Conservation (phyloP, 495 filamentous ascomycete genomes). For the Daldinia vernicosa region DNA sequence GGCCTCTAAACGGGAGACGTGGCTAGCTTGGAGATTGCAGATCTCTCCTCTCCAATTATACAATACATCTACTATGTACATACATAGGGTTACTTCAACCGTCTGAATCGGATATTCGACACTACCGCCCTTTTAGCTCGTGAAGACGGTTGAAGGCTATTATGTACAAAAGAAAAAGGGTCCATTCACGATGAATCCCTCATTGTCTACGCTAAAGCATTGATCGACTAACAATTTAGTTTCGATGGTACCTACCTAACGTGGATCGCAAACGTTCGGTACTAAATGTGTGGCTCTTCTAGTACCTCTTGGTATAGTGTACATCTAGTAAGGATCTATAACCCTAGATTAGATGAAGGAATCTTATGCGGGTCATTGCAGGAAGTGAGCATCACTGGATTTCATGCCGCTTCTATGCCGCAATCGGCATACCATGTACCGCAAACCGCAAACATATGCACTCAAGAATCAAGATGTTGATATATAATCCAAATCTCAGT, state of each 20-base stretch:
- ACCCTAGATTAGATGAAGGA: conserved; percentile 15
- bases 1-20: conserved; percentile 23
- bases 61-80: no score
- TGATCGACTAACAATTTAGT: conserved; percentile 9
- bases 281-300: not conserved
- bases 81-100: conserved; percentile 7
- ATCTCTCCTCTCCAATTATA: not conserved
- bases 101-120: not conserved
- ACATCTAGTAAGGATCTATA: conserved; percentile 16
- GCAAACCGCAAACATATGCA: conserved; percentile 9
- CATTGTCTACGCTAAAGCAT: conserved; percentile 26
- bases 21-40: conserved; percentile 12
- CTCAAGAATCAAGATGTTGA: not conserved
- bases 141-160: conserved; percentile 1
- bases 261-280: not conserved
- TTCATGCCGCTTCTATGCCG: conserved; percentile 9
- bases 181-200: conserved; percentile 6
- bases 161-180: conserved; percentile 2
- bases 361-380: conserved; percentile 42
- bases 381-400: conserved; percentile 41
- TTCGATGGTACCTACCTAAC: conserved; percentile 28
- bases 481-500: not conserved
- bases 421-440: conserved; percentile 20
- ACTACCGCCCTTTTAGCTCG: not conserved
- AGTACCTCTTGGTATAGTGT: not conserved